phyloP scores from a whole-genome alignment of 192 early-diverging fungal genomes.

The Podila clonocystis region DNA sequence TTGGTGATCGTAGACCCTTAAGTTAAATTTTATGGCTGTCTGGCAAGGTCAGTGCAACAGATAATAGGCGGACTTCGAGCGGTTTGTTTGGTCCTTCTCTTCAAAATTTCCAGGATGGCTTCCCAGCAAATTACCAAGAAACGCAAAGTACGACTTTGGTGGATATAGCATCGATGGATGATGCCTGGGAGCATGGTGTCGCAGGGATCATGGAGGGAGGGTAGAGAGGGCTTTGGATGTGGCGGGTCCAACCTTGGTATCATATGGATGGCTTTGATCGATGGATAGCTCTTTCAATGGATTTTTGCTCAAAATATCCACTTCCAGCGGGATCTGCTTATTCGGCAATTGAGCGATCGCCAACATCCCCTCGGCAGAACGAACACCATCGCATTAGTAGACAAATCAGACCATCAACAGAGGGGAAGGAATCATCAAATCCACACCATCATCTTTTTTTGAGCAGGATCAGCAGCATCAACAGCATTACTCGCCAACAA shows the following conservation, averaged over 20 bases:
- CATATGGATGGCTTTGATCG: neutral
- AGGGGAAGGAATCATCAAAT: too few relatives aligned
- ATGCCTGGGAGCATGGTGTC: neutral
- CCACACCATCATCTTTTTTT: neutral
- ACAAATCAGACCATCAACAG: neutral
- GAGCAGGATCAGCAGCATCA: neutral
- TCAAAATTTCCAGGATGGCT: constrained; percentile 6
- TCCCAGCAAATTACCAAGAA: constrained; percentile 18
- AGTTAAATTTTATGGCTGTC: too few relatives aligned
- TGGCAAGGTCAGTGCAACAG: too few relatives aligned
- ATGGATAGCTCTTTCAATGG: neutral
- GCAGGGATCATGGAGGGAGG: neutral
- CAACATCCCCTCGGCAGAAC: too few relatives aligned
- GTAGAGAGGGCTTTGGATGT: neutral
- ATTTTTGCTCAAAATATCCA: neutral
- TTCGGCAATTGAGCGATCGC: too few relatives aligned
- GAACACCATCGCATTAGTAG: neutral
- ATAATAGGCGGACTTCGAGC: neutral
- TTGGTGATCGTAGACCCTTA: too few relatives aligned
- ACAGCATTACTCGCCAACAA: neutral
- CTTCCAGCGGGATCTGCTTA: too few relatives aligned
- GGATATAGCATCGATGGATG: neutral
- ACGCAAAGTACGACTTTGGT: constrained; percentile 1
- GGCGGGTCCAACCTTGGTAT: neutral
- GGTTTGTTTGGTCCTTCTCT: neutral